Conservation (phyloP, 2,329 filamentous ascomycete genomes). For the Blumeriella jaapii region DNA sequence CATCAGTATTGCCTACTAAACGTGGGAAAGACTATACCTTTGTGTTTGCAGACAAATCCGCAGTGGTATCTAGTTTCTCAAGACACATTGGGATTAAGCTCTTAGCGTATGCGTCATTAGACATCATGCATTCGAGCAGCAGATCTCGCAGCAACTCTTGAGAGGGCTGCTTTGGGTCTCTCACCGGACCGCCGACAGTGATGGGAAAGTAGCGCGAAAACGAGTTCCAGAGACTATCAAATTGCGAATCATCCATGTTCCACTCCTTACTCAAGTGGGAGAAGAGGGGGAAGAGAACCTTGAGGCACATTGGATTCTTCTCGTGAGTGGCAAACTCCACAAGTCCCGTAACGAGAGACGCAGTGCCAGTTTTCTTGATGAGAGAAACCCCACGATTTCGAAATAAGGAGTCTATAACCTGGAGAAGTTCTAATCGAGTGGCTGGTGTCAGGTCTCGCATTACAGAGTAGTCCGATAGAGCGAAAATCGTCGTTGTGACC, state of each 20-base stretch:
- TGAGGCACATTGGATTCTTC: conserved; percentile 22
- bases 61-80: conserved; percentile 17
- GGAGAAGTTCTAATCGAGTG: conserved; percentile 16
- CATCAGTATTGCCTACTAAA: conserved; percentile 10
- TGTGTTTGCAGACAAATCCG: conserved; percentile 20
- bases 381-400: conserved; percentile 10
- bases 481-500: conserved; percentile 15
- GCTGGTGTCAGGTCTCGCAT: conserved; percentile 14
- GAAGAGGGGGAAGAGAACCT: conserved; percentile 20
- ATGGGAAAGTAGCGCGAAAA: conserved; percentile 25
- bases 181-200: conserved; percentile 12
- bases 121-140: conserved; percentile 21
- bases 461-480: conserved; percentile 6
- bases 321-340: conserved; percentile 20
- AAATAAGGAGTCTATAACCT: conserved; percentile 15
- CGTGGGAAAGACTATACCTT: conserved; percentile 16
- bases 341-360: conserved; percentile 17
- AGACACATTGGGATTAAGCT: conserved; percentile 18
- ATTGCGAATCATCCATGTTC: conserved; percentile 8
- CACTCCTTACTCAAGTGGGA: conserved; percentile 15
- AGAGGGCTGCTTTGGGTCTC: conserved; percentile 10
- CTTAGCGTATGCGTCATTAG: conserved; percentile 19
- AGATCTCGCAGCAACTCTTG: conserved; percentile 16
- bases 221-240: conserved; percentile 18
- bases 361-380: conserved; percentile 11